Conservation (phyloP, 2,329 filamentous ascomycete genomes). For the Stromatinia cepivora region DNA sequence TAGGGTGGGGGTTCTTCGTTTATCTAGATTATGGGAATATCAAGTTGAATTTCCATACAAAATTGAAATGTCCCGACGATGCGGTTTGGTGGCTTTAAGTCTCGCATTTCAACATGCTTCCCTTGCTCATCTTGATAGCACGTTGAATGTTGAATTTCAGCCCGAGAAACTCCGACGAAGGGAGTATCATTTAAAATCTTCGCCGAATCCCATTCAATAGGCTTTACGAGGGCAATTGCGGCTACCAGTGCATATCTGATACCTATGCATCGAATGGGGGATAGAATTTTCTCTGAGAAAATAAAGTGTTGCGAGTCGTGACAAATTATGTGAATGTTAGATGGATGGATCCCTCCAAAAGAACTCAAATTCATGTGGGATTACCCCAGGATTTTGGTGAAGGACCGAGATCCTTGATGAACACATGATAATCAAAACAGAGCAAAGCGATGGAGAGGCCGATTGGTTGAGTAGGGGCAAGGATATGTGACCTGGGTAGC, state of each 20-base stretch:
- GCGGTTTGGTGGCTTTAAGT: background rate
- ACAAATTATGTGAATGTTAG: background rate
- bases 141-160: background rate
- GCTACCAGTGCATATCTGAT: background rate
- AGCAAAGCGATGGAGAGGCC: background rate
- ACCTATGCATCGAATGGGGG: too few species aligned
- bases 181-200: background rate
- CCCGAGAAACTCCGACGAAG: background rate
- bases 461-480: background rate
- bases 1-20: too few species aligned
- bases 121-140: constrained; percentile 4
- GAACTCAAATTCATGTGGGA: background rate
- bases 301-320: too few species aligned
- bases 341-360: background rate
- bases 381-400: background rate
- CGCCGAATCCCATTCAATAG: background rate
- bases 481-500: background rate
- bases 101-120: background rate
- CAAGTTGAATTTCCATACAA: background rate
- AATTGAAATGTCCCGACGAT: background rate
- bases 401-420: background rate
- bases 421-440: background rate
- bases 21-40: too few species aligned
- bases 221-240: background rate
- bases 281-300: too few species aligned